Percentiles rank a stretch among this genome's conserved stretches.
Conservation (phyloP, 768 basidiomycete genomes). For the Rhodosporidiobolus sp. region DNA sequence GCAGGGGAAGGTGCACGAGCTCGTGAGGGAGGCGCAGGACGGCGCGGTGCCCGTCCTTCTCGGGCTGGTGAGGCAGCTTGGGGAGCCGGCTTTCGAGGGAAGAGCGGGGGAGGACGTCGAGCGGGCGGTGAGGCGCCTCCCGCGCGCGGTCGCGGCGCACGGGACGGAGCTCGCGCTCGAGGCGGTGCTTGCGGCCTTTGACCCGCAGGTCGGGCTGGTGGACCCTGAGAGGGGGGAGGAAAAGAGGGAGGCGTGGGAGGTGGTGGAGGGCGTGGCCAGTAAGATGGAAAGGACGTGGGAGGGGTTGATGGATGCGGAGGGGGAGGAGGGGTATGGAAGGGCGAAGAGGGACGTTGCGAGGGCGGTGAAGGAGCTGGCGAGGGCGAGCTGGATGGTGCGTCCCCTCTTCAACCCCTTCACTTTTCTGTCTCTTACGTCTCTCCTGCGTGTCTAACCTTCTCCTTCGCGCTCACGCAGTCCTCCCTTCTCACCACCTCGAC, state of each 20-base stretch:
- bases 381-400: slow-evolving; percentile 1
- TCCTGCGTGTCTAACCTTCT: too few species aligned
- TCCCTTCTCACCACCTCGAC: neutral
- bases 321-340: slow-evolving; percentile 1
- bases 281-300: neutral
- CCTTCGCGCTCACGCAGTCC: too few species aligned
- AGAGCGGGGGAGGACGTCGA: neutral
- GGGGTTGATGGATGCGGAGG: neutral
- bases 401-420: too few species aligned
- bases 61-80: neutral
- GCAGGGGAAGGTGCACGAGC: neutral
- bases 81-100: too few species aligned
- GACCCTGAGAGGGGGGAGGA: neutral
- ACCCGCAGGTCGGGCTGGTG: slow-evolving; percentile 11
- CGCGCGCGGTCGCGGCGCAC: neutral
- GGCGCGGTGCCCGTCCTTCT: too few species aligned
- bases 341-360: neutral
- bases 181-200: slow-evolving; percentile 22
- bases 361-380: neutral
- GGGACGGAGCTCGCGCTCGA: slow-evolving; percentile 17
- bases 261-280: neutral
- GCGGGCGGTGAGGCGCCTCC: neutral
- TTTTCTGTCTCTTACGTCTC: too few species aligned
- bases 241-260: slow-evolving; percentile 18
- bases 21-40: slow-evolving; percentile 7